phyloP scores from a whole-genome alignment of 78 protist species.

The Dictyostelium firmibasis region DNA sequence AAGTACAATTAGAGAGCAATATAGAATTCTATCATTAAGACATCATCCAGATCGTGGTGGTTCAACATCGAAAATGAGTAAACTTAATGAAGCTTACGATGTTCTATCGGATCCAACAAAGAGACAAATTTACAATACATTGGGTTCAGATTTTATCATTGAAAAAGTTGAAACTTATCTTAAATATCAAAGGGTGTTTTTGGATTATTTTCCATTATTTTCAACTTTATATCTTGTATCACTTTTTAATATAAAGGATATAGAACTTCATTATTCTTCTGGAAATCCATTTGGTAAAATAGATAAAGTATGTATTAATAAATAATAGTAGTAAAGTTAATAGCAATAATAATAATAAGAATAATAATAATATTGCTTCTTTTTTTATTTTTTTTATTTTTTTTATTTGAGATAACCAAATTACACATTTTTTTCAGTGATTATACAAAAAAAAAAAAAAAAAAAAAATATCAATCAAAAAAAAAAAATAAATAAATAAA shows the following conservation, averaged over 20 bases:
- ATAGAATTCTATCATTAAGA: not conserved
- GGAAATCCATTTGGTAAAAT: no score
- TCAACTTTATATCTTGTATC: not conserved
- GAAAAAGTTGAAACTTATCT: not conserved
- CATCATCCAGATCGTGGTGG: constrained; percentile 76
- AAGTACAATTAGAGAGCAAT: constrained; percentile 13
- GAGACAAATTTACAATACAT: constrained; percentile 8
- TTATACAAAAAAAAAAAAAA: no score
- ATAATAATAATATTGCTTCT: not conserved
- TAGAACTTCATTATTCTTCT: not conserved
- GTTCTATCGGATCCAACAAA: constrained; percentile 12
- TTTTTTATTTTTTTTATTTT: not conserved
- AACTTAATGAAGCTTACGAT: constrained; percentile 1
- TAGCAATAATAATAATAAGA: no score
- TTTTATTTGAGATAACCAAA: not conserved
- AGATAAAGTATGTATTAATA: not conserved
- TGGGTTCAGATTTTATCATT: not conserved
- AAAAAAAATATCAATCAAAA: no score
- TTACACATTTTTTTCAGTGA: not conserved
- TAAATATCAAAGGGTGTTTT: not conserved
- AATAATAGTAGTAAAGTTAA: not conserved
- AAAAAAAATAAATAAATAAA: no score
- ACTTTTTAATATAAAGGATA: not conserved
- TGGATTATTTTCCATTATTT: not conserved
- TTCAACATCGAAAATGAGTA: not conserved